Evolutionary conservation across 1,284 basidiomycete species (phyloP), one percentile per base, ranked within the genome.

Genomic region (Mycena citricolor): DNA sequence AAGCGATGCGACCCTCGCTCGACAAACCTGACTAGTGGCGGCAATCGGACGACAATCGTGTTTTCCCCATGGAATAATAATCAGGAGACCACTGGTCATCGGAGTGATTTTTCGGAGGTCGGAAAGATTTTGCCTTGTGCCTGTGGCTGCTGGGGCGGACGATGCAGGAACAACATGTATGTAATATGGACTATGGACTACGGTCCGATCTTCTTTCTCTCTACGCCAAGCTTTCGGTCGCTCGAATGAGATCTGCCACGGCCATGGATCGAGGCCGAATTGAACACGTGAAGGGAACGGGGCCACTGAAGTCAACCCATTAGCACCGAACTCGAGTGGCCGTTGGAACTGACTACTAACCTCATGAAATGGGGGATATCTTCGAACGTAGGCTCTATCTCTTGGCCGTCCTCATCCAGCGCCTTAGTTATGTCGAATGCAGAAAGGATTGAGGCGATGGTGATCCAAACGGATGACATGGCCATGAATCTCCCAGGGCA

Each of bases 401-500:
- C 40, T 17, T 56, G 48, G 4, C 60, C 61, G 19, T 57, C 38
- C 20, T 51, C 51, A 36, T 60, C 61, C 4, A 48, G 42, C 5
- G 57, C 58, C 39, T 61, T 63, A 13, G 41, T 46, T 21, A 61
- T 56, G 31, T 62, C 52, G 45, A 66, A 66, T 0, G 54, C 54
- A 0, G 62, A 54, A 19, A 69, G 49, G 1, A 66, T 42, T 1
- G 56, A 61, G 3, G 61, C 62, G 8, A 63, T 52, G 8, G 58
- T 53, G 31, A 67, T 59, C 60, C 60, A 68, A 7, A 65, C 40
- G 11, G 61, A 55, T 6, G 53, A 51, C 8, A 47, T 42, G 5
- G 66, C 66, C 32, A 70, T 51, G 43, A 68, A 56, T 32, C 63
- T 57, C 11, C 64, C 63, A 4, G 45, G 49, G 25, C 49, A 53